These are phyloP conservation scores for Eucalyptus camaldulensis DNA, from an alignment of 345 rosid genomes.

Conservation along the genomic window DNA sequence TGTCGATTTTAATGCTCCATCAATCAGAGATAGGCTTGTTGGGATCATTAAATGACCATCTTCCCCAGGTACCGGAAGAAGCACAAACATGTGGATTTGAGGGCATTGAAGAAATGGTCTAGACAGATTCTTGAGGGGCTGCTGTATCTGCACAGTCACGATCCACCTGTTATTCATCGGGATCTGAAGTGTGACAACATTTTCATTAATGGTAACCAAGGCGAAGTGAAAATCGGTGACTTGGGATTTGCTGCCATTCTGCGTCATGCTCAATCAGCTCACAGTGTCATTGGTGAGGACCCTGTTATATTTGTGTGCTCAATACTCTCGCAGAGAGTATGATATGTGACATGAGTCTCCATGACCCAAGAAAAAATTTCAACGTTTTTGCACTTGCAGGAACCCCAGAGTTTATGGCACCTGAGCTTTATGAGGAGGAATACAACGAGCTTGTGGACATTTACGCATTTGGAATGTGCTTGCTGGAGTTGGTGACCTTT, in stretches of 20 bases:
- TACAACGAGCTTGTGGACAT: conserved; percentile 94
- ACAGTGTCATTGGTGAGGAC: conserved; percentile 68
- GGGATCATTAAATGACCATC: neutral
- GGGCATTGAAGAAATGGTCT: conserved; percentile 92
- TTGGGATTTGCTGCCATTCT: conserved; percentile 81
- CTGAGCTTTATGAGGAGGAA: conserved; percentile 96
- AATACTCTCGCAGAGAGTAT: neutral
- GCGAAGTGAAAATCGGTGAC: conserved; percentile 96
- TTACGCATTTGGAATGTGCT: conserved; percentile 96
- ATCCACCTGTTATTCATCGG: conserved; percentile 92
- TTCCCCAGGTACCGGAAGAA: conserved; percentile 69
- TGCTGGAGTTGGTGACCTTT: conserved; percentile 82
- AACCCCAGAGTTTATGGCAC: conserved; percentile 99
- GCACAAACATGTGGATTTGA: conserved; percentile 77
- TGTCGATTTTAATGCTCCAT: neutral
- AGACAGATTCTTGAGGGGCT: conserved; percentile 83
- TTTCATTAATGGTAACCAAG: conserved; percentile 92
- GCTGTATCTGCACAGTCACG: conserved; percentile 76
- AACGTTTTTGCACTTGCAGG: conserved; percentile 16
- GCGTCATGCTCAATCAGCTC: conserved; percentile 63
- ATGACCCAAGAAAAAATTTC: neutral
- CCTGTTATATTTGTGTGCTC: neutral
- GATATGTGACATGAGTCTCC: neutral
- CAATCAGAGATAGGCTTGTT: neutral
- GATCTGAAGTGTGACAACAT: conserved; percentile 96